These are phyloP conservation scores for Wallacemonas rigidus DNA, from an alignment of 208 protist genomes.

Conservation along the genomic window DNA sequence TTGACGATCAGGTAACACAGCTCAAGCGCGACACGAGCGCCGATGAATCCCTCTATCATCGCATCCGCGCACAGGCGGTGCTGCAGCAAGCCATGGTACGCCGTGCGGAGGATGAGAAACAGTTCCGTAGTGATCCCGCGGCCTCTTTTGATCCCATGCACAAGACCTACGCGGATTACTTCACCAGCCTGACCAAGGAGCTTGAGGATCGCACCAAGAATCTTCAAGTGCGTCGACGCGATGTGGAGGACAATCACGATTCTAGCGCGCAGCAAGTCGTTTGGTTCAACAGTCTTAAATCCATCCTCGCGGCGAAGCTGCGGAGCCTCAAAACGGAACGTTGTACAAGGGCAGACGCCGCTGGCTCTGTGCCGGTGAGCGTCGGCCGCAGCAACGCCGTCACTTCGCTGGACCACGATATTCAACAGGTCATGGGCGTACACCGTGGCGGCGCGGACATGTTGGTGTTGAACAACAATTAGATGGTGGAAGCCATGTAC, in stretches of 20 bases:
- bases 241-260: conserved; percentile 87
- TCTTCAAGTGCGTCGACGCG: conserved; percentile 71
- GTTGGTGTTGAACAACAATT: conserved; percentile 61
- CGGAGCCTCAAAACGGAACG: conserved; percentile 29
- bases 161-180: conserved; percentile 62
- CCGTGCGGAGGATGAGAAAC: conserved; percentile 60
- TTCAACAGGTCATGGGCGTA: conserved; percentile 51
- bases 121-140: conserved; percentile 34
- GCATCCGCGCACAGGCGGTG: conserved; percentile 59
- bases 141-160: conserved; percentile 60
- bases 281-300: conserved; percentile 64
- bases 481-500: conserved; percentile 1
- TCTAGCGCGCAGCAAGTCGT: conserved; percentile 83
- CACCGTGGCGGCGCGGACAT: conserved; percentile 26
- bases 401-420: conserved; percentile 48
- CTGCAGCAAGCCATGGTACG: conserved; percentile 50
- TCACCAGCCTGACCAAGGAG: conserved; percentile 38
- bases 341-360: conserved; percentile 1
- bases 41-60: conserved; percentile 90
- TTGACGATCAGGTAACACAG: conserved; percentile 77
- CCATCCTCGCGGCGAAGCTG: conserved; percentile 67
- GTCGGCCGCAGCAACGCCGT: conserved; percentile 7
- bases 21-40: conserved; percentile 68
- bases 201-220: conserved; percentile 68
- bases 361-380: not conserved